Percentiles rank a stretch among this genome's conserved stretches.
These are phyloP conservation scores for Trametes polyzona DNA, from an alignment of 1,284 basidiomycete species.

Conservation along the genomic window DNA sequence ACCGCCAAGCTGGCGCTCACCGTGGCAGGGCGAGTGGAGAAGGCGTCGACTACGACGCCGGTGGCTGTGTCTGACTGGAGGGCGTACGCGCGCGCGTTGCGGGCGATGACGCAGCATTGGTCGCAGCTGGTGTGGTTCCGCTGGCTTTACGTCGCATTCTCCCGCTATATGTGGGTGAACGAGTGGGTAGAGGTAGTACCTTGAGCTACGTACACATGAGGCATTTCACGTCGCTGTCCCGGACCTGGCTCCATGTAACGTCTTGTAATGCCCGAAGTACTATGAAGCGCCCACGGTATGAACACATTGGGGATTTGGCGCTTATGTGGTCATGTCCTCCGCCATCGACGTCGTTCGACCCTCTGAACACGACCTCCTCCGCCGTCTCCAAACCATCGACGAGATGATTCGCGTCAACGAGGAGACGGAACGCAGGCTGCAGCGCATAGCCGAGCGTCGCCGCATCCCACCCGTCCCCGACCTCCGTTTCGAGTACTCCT, in stretches of 20 bases:
- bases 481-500: slow-evolving; percentile 73
- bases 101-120: slow-evolving; percentile 76
- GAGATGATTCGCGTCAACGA: slow-evolving; percentile 21
- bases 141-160: slow-evolving; percentile 83
- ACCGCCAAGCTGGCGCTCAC: slow-evolving; percentile 46
- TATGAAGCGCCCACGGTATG: too few species aligned
- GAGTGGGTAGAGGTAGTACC: slow-evolving; percentile 55
- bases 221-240: too few species aligned
- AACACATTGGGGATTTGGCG: too few species aligned
- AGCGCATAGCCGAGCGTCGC: slow-evolving; percentile 19
- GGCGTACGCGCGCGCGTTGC: slow-evolving; percentile 62
- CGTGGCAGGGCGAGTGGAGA: slow-evolving; percentile 1
- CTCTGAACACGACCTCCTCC: slow-evolving; percentile 16
- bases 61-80: slow-evolving; percentile 57
- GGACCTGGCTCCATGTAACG: too few species aligned
- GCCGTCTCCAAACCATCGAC: slow-evolving; percentile 21
- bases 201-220: too few species aligned
- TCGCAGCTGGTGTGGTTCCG: slow-evolving; percentile 92
- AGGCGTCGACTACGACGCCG: slow-evolving; percentile 32
- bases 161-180: slow-evolving; percentile 93
- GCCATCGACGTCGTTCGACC: not conserved
- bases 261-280: too few species aligned
- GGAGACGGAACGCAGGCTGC: slow-evolving; percentile 14
- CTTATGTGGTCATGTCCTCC: slow-evolving; percentile 8
- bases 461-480: slow-evolving; percentile 49